Evolutionary conservation across 1,284 basidiomycete genomes (phyloP).

Genomic region (Trametes hirsuta): DNA sequence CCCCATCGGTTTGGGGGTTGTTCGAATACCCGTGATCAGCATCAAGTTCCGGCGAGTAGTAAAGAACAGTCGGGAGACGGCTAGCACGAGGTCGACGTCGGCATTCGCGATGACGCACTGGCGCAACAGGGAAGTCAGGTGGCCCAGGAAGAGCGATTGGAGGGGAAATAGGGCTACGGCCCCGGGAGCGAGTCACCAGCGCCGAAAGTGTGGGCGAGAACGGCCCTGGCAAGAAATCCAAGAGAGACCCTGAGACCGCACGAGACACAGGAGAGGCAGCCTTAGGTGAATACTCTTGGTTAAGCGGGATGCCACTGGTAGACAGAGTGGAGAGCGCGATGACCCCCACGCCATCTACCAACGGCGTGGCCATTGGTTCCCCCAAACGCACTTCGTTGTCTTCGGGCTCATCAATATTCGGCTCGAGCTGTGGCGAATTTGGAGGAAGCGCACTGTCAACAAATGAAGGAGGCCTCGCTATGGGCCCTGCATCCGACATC

Average conservation of each 20-base stretch:
- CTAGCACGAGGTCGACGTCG: too few species aligned
- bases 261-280: neutral
- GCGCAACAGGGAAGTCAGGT: too few species aligned
- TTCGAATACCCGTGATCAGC: too few species aligned
- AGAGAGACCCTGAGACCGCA: neutral
- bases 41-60: too few species aligned
- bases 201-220: conserved; percentile 1
- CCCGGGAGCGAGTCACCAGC: neutral
- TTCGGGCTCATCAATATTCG: neutral
- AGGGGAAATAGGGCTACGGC: neutral
- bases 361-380: too few species aligned
- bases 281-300: neutral
- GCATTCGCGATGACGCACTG: too few species aligned
- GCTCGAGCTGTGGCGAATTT: neutral
- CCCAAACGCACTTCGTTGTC: neutral
- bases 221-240: neutral
- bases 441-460: neutral
- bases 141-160: too few species aligned
- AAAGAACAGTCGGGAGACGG: too few species aligned
- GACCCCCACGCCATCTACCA: too few species aligned
- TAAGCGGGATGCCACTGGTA: neutral
- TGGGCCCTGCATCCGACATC: neutral
- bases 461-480: neutral
- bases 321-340: neutral
- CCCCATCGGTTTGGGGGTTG: too few species aligned